Percentiles rank a stretch among this genome's conserved stretches.
These are phyloP conservation scores for Hypoxylon sp. DNA, from an alignment of 2,329 filamentous ascomycete genomes.

Conservation along the genomic window DNA sequence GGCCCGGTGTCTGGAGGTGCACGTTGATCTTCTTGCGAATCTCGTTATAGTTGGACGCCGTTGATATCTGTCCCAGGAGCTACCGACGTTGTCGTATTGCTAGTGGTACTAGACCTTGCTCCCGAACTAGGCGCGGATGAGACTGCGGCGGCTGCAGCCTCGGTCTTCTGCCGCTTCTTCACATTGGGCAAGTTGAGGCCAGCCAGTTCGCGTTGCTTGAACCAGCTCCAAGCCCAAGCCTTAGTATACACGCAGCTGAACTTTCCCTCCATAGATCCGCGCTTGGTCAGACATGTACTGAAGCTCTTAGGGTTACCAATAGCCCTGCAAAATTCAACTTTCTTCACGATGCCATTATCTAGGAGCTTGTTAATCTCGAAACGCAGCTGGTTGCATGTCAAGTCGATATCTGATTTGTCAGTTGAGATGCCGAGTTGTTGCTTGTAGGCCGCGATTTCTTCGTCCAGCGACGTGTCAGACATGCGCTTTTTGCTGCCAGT, in stretches of 20 bases:
- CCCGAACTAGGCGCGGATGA: background rate
- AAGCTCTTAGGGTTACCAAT: slow-evolving; percentile 35
- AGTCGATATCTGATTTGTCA: slow-evolving; percentile 24
- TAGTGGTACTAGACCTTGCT: background rate
- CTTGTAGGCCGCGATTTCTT: slow-evolving; percentile 51
- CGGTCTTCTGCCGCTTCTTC: slow-evolving; percentile 47
- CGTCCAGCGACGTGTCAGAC: slow-evolving; percentile 45
- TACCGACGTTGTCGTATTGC: slow-evolving; percentile 12
- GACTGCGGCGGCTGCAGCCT: slow-evolving; percentile 28
- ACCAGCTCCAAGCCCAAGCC: slow-evolving; percentile 47
- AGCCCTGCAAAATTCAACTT: slow-evolving; percentile 45
- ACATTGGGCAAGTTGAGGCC: slow-evolving; percentile 49
- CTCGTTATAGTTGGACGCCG: slow-evolving; percentile 64
- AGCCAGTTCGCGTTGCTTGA: slow-evolving; percentile 47
- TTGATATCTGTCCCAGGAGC: slow-evolving; percentile 55
- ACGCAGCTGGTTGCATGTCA: slow-evolving; percentile 43
- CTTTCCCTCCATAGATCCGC: slow-evolving; percentile 39
- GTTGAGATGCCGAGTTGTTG: slow-evolving; percentile 45
- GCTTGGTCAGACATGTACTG: slow-evolving; percentile 38
- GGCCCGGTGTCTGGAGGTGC: slow-evolving; percentile 61
- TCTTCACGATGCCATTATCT: slow-evolving; percentile 48
- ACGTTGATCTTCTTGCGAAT: slow-evolving; percentile 68
- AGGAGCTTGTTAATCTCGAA: slow-evolving; percentile 46
- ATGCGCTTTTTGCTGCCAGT: slow-evolving; percentile 49
- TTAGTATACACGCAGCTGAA: slow-evolving; percentile 32